Evolutionary conservation across 192 early-diverging fungal genomes (phyloP).

Genomic region (Chytriomyces hyalinus): DNA sequence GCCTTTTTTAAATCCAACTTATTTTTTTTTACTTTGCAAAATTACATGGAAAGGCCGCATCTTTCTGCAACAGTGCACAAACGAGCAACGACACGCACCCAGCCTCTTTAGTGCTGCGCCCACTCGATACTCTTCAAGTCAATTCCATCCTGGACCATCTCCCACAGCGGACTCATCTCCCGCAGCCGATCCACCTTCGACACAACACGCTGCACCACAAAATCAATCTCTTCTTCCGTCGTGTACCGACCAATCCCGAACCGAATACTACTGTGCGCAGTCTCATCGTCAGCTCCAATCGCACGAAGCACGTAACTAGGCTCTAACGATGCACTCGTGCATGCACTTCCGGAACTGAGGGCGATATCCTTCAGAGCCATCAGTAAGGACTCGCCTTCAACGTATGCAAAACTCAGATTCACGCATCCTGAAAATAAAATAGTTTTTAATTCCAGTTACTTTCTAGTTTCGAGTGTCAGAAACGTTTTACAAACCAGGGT

Average conservation of each 20-base stretch:
- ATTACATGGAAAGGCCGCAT: too few species aligned
- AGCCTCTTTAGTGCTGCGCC: constrained; percentile 74
- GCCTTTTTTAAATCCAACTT: too few species aligned
- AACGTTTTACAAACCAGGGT: constrained; percentile 60
- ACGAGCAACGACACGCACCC: too few species aligned
- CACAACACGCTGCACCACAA: constrained; percentile 79
- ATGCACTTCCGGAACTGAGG: constrained; percentile 91
- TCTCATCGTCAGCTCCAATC: constrained; percentile 94
- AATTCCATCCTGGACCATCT: constrained; percentile 95
- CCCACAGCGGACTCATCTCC: constrained; percentile 98
- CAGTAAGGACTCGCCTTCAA: constrained; percentile 95
- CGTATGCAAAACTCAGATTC: constrained; percentile 94
- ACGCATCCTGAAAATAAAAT: constrained; percentile 71
- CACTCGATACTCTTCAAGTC: constrained; percentile 91
- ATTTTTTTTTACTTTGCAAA: too few species aligned
- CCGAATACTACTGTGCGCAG: constrained; percentile 93
- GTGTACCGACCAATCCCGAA: constrained; percentile 98
- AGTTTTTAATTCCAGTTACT: not conserved
- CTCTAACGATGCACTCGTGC: constrained; percentile 94
- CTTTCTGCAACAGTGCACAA: too few species aligned
- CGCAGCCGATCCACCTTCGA: constrained; percentile 83
- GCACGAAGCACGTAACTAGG: constrained; percentile 96
- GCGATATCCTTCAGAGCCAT: constrained; percentile 99
- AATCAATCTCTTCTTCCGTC: constrained; percentile 92
- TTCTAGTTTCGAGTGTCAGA: not conserved